These are phyloP conservation scores for Hondaea fermentalgiana DNA, from an alignment of 108 stramenopile genomes.

Conservation along the genomic window DNA sequence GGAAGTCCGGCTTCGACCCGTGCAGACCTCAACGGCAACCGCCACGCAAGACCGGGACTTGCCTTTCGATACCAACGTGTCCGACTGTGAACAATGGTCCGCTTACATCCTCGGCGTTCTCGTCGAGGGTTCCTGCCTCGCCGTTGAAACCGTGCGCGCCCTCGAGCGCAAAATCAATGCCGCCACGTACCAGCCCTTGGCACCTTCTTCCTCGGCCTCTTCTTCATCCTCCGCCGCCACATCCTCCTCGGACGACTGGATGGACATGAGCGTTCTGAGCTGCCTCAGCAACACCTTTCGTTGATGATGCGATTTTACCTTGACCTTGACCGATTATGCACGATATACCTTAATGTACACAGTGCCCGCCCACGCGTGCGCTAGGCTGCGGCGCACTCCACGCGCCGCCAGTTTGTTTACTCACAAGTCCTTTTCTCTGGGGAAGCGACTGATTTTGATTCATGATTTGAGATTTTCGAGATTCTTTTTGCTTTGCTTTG, in stretches of 20 bases:
- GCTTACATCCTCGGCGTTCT: neutral
- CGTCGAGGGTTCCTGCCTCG: neutral
- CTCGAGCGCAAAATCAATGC: neutral
- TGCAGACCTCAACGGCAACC: neutral
- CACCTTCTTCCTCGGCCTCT: no score
- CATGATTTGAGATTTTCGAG: neutral
- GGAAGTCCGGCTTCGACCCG: neutral
- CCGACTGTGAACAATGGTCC: neutral
- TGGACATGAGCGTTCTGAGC: neutral
- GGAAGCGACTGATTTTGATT: neutral
- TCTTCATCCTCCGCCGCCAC: neutral
- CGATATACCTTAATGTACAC: no score
- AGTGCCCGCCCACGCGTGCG: no score
- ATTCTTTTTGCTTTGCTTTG: neutral
- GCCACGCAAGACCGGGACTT: neutral
- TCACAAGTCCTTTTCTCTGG: neutral
- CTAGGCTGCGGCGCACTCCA: no score
- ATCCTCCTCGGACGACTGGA: neutral
- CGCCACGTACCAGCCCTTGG: neutral
- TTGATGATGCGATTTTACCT: no score
- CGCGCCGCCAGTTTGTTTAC: neutral
- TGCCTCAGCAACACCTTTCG: neutral
- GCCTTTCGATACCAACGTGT: neutral
- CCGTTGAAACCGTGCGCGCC: neutral
- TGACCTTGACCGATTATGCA: no score